A percentile compares a stretch with the other conserved stretches of the same genome.
Conservation (phyloP, 2,329 filamentous ascomycete genomes). For the Pseudogymnoascus sp. region DNA sequence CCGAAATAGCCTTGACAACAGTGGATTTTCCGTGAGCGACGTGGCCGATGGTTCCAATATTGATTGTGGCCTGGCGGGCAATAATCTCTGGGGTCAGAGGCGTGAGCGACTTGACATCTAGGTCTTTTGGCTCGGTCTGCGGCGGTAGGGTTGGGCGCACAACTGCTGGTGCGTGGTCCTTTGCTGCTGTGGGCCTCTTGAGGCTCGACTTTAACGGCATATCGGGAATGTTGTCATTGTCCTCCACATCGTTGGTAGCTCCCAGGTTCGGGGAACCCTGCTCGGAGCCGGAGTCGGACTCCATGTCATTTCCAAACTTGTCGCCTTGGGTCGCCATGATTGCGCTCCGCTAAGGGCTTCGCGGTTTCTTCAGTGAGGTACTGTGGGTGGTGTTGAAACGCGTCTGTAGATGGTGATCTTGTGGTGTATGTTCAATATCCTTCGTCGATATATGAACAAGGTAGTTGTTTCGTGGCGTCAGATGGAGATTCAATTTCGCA, state of each 20-base stretch:
- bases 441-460: slow-evolving; percentile 5
- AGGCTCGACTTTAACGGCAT: slow-evolving; percentile 75
- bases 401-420: not conserved
- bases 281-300: slow-evolving; percentile 59
- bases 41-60: slow-evolving; percentile 96
- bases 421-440: slow-evolving; percentile 3
- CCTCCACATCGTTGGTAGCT: slow-evolving; percentile 45
- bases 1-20: slow-evolving; percentile 97
- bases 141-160: slow-evolving; percentile 65
- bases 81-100: slow-evolving; percentile 96
- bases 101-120: slow-evolving; percentile 72
- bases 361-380: not conserved
- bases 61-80: slow-evolving; percentile 94
- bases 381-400: not conserved
- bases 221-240: slow-evolving; percentile 44
- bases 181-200: slow-evolving; percentile 62
- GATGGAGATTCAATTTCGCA: slow-evolving; percentile 1
- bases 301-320: slow-evolving; percentile 63
- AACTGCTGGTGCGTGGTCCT: slow-evolving; percentile 46
- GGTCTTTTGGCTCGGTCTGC: slow-evolving; percentile 84
- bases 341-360: slow-evolving; percentile 12
- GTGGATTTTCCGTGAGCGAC: slow-evolving; percentile 99
- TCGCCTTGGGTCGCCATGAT: slow-evolving; percentile 41
- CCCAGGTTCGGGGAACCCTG: slow-evolving; percentile 47
- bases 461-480: slow-evolving; percentile 1